Base-by-base conservation (phyloP, 495 filamentous ascomycete genomes). In the Penicillium paxilli region DNA sequence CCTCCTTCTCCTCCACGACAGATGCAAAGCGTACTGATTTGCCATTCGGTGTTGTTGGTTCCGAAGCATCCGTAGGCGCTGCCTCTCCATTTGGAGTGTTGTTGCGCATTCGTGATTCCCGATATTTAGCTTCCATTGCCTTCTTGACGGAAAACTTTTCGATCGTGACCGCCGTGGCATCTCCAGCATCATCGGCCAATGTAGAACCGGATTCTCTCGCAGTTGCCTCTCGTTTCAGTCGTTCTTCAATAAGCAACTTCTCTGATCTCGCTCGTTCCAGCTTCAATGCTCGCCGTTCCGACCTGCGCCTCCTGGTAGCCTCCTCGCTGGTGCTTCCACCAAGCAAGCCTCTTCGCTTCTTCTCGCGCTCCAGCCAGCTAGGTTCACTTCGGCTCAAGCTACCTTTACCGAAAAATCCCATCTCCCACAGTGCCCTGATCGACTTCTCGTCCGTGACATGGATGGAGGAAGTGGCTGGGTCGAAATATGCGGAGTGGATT, bases 401-500 rank as follows among this genome's bases (percentile, higher is more conserved):
- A 44, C 94, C 94, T 70, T 96, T 97, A 38, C 94, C 94, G 68
- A 91, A 99, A 71, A 98, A 98, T 1, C 94, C 94, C 65, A 90
- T 86, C 67, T 96, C 88, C 94, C 94, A 99, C 23, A 99, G 73
- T 8, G 86, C 88, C 32, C 87, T 81, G 44, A 95, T 86, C 2
- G 89, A 82, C 28, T 75, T 75, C 37, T 82, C 73, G 62, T 96
- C 88, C 10, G 85, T 90, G 30, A 99, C 83, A 69, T 97, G 91
- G 3, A 98, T 80, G 3, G 91, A 91, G 3, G 87, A 80, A 11
- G 92, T 95, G 51, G 87, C 84, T 1, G 80, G 71, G 30, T 89
- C 90, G 76, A 93, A 96, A 59, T 82, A 80, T 28, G 85, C 92
- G 37, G 82, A 75, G 64, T 95, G 87, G 41, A 85, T 69, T 25